Percentiles rank a stretch among this genome's conserved stretches.
Conservation (phyloP, 2,329 filamentous ascomycete genomes). For the Thielaviopsis musarum region DNA sequence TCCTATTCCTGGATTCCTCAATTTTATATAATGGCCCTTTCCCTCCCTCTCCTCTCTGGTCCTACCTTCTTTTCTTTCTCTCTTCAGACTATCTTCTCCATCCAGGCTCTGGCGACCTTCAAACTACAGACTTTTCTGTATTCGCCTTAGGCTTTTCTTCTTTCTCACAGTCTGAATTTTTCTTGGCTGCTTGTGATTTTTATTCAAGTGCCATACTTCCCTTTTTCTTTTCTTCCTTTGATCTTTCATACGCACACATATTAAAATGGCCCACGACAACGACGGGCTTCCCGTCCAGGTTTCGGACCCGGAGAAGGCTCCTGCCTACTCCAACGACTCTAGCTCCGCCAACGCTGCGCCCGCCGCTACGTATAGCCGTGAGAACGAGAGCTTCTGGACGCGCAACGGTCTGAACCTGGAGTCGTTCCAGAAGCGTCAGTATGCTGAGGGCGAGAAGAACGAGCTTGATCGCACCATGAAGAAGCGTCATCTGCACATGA, state of each 20-base stretch:
- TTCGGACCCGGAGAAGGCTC: slow-evolving; percentile 11
- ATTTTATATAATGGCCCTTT: slow-evolving; percentile 8
- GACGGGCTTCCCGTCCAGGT: slow-evolving; percentile 3
- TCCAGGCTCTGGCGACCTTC: slow-evolving; percentile 3
- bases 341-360: slow-evolving; percentile 9
- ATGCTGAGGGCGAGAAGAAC: slow-evolving; percentile 18
- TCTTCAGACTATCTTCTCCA: slow-evolving; percentile 7
- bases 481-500: slow-evolving; percentile 44
- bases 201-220: background rate
- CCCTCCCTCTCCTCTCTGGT: slow-evolving; percentile 2
- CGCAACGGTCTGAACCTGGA: slow-evolving; percentile 23
- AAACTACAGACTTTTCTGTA: background rate
- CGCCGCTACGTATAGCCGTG: background rate
- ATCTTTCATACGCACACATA: background rate
- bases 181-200: background rate
- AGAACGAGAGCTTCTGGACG: slow-evolving; percentile 21
- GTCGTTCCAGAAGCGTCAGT: slow-evolving; percentile 23
- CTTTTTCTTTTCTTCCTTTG: background rate
- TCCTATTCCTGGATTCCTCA: background rate
- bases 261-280: slow-evolving; percentile 7
- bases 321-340: slow-evolving; percentile 1
- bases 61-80: slow-evolving; percentile 1
- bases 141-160: background rate
- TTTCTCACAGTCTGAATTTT: background rate
- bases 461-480: slow-evolving; percentile 33